phyloP scores from a whole-genome alignment of 129 eudicot species.

The Kitagawia praeruptora region DNA sequence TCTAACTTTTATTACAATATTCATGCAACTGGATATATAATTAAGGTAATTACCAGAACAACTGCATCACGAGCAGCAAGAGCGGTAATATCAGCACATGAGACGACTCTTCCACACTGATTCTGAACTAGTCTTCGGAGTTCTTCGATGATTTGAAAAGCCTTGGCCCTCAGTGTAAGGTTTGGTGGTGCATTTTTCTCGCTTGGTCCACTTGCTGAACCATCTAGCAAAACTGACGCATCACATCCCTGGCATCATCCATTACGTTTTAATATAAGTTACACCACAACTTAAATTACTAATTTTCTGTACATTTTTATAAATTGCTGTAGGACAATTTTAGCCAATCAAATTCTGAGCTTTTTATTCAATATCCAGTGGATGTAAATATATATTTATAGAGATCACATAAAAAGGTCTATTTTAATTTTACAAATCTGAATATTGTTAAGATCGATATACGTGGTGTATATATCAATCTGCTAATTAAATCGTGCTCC shows the following conservation, averaged over 20 bases:
- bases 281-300: neutral
- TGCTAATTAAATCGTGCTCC: no score
- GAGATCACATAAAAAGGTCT: no score
- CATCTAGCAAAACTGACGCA: slow-evolving; percentile 19
- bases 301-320: neutral
- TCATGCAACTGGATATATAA: no score
- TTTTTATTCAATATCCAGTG: neutral
- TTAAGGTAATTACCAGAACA: slow-evolving; percentile 33
- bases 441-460: no score
- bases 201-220: slow-evolving; percentile 18
- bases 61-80: slow-evolving; percentile 64
- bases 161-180: slow-evolving; percentile 4
- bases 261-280: neutral
- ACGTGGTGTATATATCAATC: no score
- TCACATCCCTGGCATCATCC: slow-evolving; percentile 21
- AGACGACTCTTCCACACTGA: neutral
- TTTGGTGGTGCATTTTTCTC: slow-evolving; percentile 19
- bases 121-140: slow-evolving; percentile 22
- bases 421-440: neutral
- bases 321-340: neutral
- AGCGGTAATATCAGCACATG: slow-evolving; percentile 47
- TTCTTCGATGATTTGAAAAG: slow-evolving; percentile 26
- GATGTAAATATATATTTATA: no score
- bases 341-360: neutral
- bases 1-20: no score